Evolutionary conservation across 768 basidiomycete genomes (phyloP), one percentile per base, ranked within the genome.

Genomic region (Hypsizygus marmoreus): DNA sequence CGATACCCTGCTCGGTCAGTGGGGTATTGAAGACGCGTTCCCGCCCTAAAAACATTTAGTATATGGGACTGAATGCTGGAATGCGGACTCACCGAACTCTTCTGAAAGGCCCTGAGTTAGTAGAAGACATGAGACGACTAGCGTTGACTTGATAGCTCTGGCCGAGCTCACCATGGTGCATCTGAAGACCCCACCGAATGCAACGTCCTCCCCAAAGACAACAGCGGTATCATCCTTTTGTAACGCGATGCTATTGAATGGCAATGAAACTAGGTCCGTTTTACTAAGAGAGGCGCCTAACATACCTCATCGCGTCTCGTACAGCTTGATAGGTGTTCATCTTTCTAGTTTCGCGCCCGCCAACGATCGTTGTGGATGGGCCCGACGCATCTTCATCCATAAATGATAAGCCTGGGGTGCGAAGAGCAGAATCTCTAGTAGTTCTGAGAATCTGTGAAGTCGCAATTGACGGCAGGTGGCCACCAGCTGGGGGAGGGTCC

Each of bases 21-120:
- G 94, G 94, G 0, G 94, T 97, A 64, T 97, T 97, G 67, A 97
- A 97, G 35, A 97, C 91, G 32, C 94, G 84, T 63, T 95, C 92
- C 37, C 83, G 80, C 17, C 92, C 91, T 93, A 56, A 16, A 16
- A 23, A 6, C 39, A 39, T 39, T 55, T 20, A 56, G 13, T 19
- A 47, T 31, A n/a, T 11, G 17, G 24, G 28, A 17, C 43, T n/a
- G 17, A 39, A 23, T 11, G 12, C 4, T 33, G 13, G 17, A 11
- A 42, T 26, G 32, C 17, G 13, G 3, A 66, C 81, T 26, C 57
- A 88, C 93, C 92, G 61, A 94, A 95, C 65, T 95, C 93, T 63
- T 95, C 93, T 31, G 91, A 86, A 35, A 95, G 79, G 20, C 94
- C 94, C 85, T 89, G 64, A n/a, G 42, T 16, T 48, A 33, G 45